Base-by-base conservation (phyloP, 495 filamentous ascomycete genomes). In the Lepraria neglecta region DNA sequence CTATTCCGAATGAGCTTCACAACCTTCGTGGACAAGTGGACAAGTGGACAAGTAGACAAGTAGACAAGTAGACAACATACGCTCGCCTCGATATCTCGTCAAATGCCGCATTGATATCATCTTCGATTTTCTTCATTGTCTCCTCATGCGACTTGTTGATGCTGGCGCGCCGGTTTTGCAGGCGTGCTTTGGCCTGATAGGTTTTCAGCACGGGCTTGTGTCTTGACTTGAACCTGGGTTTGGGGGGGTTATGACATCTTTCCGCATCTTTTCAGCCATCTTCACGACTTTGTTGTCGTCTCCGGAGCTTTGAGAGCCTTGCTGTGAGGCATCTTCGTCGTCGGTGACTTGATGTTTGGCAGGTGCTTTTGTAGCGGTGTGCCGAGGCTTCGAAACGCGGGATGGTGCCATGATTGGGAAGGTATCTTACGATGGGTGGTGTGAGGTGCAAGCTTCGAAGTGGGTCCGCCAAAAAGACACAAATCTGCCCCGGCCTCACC, bases 131-230 rank as follows among this genome's bases (percentile, higher is more conserved):
- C 17, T 64, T 60, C 44, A 70, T 57, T 12, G 62, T 42, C 50
- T 66, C 62, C 45, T 67, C 35, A 56, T 72, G 59, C 30, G 66
- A 61, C 17, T 47, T 56, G 42, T 65, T 61, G n/a, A 74, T 64
- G 19, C 53, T 43, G 19, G 60, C 69, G 4, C 69, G 62, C 35
- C 63, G 65, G 24, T 35, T 35, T 21, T 70, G 67, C 28, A 69
- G 69, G 19, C 63, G 61, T 38, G 59, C 66, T 19, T 64, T 69
- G n/a, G 57, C 54, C 73, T 75, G 52, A 19, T 9, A 40, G 50
- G 33, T 11, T 15, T 19, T 61, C 31, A 61, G n/a, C 14, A 27
- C 24, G 24, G 24, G 24, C 24, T 24, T 24, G 24, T 24, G 24
- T 19, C 38, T 19, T 6, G 47, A 14, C 3, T 14, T 51, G 4